Evolutionary conservation across 2,329 filamentous ascomycete genomes (phyloP), one percentile per base, ranked within the genome.

Genomic region (Teratosphaeria destructans): DNA sequence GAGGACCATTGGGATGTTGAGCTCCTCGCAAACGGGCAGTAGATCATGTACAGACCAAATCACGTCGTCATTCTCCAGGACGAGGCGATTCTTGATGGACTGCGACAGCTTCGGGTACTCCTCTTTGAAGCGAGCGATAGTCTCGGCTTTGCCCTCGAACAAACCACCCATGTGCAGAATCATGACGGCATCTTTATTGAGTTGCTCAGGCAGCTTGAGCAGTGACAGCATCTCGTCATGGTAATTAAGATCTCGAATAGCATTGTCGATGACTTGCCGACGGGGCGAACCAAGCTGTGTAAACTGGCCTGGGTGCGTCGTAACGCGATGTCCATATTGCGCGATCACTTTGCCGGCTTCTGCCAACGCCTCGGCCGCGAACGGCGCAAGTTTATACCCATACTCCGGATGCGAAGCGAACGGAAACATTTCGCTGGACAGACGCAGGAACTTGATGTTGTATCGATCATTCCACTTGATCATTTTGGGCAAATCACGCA

Each of bases 371-470:
- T 91, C 86, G 0, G 88, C 84, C 0, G 92, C 93, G 71, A 96
- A 96, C 0, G 89, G 87, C 0, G 85, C 86, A 12, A 97, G 79
- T 65, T 84, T 87, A 73, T 97, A 97, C 0, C 92, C 93, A 65
- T 95, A 87, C 62, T 90, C 87, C 27, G 83, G 81, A 68, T 97
- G 93, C 64, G 89, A 95, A 1, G 93, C 93, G 72, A 96, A 96
- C 0, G 93, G 93, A 64, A 97, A 97, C 89, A 96, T 96, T 67
- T 96, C 93, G 58, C 90, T 95, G 66, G 90, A 95, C 23, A 97
- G 78, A 1, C 93, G 84, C 83, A 97, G 84, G 72, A 97, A 96
- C 66, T 85, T 92, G 74, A 97, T 97, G 47, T 87, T 86, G 64
- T 93, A 96, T 65, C 85, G 88, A 64, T 95, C 87, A 69, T 97